Evolutionary conservation across 192 early-diverging fungal genomes (phyloP).

Genomic region (Linnemannia exigua): DNA sequence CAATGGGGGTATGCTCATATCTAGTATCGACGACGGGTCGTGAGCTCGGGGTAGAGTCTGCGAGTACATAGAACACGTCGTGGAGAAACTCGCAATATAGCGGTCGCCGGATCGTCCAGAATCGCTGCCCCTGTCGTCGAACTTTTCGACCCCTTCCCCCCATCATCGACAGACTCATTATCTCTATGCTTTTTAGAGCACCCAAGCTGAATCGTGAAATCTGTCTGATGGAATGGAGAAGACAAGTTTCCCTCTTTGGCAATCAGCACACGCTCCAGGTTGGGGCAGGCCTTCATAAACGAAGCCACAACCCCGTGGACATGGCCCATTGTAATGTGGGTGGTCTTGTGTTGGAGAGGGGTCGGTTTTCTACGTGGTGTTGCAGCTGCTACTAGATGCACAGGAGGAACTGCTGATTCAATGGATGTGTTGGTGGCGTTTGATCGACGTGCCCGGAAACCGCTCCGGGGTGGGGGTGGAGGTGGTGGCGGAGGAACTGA

Average conservation of each 20-base stretch:
- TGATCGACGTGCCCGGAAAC: neutral
- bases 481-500: neutral
- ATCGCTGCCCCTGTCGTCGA: neutral
- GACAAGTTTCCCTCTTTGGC: neutral
- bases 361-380: neutral
- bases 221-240: neutral
- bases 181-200: neutral
- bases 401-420: neutral
- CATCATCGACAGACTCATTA: neutral
- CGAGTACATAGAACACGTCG: constrained; percentile 1
- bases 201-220: neutral
- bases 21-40: neutral
- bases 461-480: neutral
- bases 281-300: constrained; percentile 24
- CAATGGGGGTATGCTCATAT: neutral
- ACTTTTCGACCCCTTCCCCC: neutral
- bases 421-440: neutral
- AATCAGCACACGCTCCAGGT: neutral
- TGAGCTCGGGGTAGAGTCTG: neutral
- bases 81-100: neutral
- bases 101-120: neutral
- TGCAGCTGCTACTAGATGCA: neutral
- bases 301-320: neutral
- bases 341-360: neutral
- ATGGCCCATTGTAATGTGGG: too few species aligned